Conservation (phyloP, 371 early-diverging fungal genomes). For the Actinomucor elegans region DNA sequence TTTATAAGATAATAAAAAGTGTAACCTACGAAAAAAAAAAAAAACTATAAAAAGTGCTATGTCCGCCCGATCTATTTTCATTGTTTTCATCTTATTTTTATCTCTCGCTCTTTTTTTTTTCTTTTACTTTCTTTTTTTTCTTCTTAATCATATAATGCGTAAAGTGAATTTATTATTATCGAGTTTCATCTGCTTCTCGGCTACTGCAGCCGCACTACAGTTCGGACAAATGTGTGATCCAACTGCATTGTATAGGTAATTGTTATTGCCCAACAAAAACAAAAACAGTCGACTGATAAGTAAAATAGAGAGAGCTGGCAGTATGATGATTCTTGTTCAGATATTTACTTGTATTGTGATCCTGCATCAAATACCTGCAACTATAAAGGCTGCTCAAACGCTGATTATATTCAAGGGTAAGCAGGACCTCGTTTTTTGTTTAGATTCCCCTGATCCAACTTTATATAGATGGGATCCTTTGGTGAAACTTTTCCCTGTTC, state of each 20-base stretch:
- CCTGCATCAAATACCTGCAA: slow-evolving; percentile 33
- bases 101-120: background rate
- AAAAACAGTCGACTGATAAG: background rate
- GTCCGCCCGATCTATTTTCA: slow-evolving; percentile 1
- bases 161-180: background rate
- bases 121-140: background rate
- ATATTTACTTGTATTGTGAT: slow-evolving; percentile 35
- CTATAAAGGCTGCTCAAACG: slow-evolving; percentile 42
- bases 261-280: background rate
- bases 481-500: slow-evolving; percentile 26
- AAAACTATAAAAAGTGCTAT: too few species aligned
- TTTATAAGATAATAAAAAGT: too few species aligned
- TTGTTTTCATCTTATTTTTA: slow-evolving; percentile 1
- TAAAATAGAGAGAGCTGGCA: slow-evolving; percentile 27
- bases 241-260: slow-evolving; percentile 34
- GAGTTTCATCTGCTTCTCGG: slow-evolving; percentile 1
- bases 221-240: slow-evolving; percentile 36
- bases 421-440: too few species aligned
- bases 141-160: background rate
- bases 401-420: slow-evolving; percentile 46
- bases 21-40: too few species aligned
- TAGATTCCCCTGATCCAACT: background rate
- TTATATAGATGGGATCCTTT: slow-evolving; percentile 32
- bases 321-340: slow-evolving; percentile 42
- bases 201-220: slow-evolving; percentile 11